phyloP scores from a whole-genome alignment of 768 basidiomycete species.

The Xerocomellus amylosporus region DNA sequence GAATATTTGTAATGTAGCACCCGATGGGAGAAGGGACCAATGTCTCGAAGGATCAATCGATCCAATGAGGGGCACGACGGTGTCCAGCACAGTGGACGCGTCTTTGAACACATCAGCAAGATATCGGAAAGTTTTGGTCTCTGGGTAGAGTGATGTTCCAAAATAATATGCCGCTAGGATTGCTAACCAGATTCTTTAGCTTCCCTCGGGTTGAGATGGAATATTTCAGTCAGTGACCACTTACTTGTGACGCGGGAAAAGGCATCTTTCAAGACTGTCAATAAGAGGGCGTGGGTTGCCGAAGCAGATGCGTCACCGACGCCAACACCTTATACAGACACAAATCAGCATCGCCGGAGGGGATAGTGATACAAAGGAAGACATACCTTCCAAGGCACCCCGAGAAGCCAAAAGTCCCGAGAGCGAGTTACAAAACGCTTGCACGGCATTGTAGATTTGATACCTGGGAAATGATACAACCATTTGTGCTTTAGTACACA shows the following conservation, averaged over 20 bases:
- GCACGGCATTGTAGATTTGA: conserved; percentile 62
- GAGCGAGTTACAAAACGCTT: conserved; percentile 69
- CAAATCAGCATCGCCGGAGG: neutral
- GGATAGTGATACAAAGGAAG: neutral
- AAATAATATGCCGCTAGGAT: conserved; percentile 60
- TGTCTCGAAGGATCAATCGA: conserved; percentile 27
- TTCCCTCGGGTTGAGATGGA: neutral
- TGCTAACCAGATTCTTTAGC: conserved; percentile 37
- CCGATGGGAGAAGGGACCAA: conserved; percentile 34
- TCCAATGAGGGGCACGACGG: conserved; percentile 54
- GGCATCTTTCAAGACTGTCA: conserved; percentile 64
- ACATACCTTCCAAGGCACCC: conserved; percentile 62
- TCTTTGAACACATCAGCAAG: conserved; percentile 69
- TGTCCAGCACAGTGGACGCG: conserved; percentile 55
- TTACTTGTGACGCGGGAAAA: conserved; percentile 62
- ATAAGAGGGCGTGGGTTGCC: conserved; percentile 60
- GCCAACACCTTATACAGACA: conserved; percentile 49
- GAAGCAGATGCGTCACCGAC: conserved; percentile 68
- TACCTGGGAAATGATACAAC: conserved; percentile 42
- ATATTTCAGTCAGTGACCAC: conserved; percentile 15
- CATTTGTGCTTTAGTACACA: conserved; percentile 1
- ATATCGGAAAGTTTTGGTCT: conserved; percentile 68
- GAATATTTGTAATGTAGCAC: conserved; percentile 39
- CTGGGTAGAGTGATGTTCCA: conserved; percentile 63
- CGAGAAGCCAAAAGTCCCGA: conserved; percentile 62